Evolutionary conservation across 345 rosid genomes (phyloP).

Genomic region (Corymbia maculata): DNA sequence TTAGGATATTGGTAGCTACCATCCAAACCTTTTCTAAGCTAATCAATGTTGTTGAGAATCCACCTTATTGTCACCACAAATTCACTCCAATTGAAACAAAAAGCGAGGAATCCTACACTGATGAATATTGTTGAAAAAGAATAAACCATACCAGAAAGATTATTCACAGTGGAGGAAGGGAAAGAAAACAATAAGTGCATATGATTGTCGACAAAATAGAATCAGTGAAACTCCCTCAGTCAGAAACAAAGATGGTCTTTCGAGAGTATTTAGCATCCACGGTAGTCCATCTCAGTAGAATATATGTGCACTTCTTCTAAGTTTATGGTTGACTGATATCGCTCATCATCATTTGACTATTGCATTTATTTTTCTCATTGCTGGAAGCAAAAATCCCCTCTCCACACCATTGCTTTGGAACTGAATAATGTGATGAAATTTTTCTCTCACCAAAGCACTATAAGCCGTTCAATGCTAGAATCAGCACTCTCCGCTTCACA

Average conservation of each 20-base stretch:
- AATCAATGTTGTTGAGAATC: neutral
- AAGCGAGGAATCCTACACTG: neutral
- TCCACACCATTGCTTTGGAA: neutral
- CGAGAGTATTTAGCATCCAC: neutral
- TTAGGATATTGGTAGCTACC: constrained; percentile 14
- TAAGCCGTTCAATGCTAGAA: neutral
- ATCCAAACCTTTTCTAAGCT: neutral
- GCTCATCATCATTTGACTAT: neutral
- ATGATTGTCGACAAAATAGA: neutral
- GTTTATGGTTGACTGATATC: neutral
- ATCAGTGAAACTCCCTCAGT: neutral
- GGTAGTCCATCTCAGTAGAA: neutral
- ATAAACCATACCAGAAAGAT: neutral
- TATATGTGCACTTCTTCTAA: neutral
- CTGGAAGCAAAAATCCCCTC: neutral
- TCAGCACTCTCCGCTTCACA: neutral
- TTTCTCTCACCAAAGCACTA: neutral
- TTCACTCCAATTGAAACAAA: neutral
- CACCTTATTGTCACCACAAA: neutral
- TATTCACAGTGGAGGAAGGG: neutral
- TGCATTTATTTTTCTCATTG: neutral
- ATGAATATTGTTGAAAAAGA: neutral
- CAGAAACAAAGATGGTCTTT: neutral
- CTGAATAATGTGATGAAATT: neutral
- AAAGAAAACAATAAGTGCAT: neutral